A percentile compares a stretch with the other conserved stretches of the same genome.
phyloP scores from a whole-genome alignment of 108 stramenopile genomes.

The Fragilariopsis cylindrus region DNA sequence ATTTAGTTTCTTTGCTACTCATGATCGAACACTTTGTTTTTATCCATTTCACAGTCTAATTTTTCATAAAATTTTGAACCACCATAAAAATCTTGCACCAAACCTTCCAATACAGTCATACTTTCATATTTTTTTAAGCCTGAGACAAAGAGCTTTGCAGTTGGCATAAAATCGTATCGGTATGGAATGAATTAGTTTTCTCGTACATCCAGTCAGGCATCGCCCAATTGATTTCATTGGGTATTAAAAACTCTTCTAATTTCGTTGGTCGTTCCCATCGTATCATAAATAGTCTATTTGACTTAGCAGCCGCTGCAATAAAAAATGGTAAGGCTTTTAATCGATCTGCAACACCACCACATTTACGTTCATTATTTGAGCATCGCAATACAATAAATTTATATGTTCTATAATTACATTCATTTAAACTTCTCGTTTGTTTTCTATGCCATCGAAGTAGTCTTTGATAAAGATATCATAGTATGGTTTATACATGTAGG shows the following conservation, averaged over 20 bases:
- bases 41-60: constrained; percentile 4
- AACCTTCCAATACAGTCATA: constrained; percentile 11
- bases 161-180: background rate
- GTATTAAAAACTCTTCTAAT: constrained; percentile 54
- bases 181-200: constrained; percentile 7
- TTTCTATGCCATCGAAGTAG: constrained; percentile 43
- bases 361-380: constrained; percentile 10
- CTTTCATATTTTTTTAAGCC: background rate
- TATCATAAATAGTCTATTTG: constrained; percentile 50
- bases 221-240: constrained; percentile 45
- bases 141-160: background rate
- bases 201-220: constrained; percentile 34
- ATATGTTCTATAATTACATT: constrained; percentile 26
- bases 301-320: constrained; percentile 27
- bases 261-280: constrained; percentile 40
- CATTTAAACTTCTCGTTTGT: constrained; percentile 14
- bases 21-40: background rate
- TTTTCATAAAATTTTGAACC: constrained; percentile 14
- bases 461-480: background rate
- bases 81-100: constrained; percentile 28
- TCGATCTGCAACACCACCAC: constrained; percentile 58
- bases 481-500: too few relatives aligned
- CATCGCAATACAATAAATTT: constrained; percentile 40
- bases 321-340: constrained; percentile 45
- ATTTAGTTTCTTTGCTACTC: background rate